These are phyloP conservation scores for Hura crepitans DNA, from an alignment of 441 rosid genomes.

Conservation along the genomic window DNA sequence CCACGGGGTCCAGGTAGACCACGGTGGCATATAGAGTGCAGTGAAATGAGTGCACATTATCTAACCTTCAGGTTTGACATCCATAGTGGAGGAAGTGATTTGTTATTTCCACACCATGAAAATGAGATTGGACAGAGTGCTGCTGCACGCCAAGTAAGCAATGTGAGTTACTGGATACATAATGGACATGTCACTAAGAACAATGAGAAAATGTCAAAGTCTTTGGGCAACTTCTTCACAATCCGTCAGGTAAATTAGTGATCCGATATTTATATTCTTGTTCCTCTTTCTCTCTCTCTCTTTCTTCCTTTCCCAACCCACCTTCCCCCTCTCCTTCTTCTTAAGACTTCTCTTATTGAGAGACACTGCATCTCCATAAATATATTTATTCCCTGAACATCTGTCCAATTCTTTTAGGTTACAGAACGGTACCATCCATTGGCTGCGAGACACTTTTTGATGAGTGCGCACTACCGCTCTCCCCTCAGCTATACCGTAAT, in stretches of 20 bases:
- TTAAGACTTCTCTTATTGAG: background rate
- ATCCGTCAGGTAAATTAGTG: conserved; percentile 56
- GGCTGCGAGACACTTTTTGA: conserved; percentile 78
- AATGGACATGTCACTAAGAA: conserved; percentile 87
- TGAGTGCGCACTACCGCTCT: conserved; percentile 82
- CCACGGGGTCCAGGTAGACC: conserved; percentile 93
- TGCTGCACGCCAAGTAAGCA: conserved; percentile 69
- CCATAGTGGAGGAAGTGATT: conserved; percentile 94
- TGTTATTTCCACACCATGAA: conserved; percentile 90
- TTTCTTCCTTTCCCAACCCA: conserved; percentile 1
- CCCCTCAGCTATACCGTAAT: conserved; percentile 60
- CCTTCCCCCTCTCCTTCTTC: background rate
- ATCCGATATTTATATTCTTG: background rate
- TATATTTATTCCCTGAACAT: conserved; percentile 7
- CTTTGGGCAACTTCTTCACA: conserved; percentile 69
- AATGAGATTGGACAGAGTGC: conserved; percentile 86
- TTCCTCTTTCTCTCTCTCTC: background rate
- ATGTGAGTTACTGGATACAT: conserved; percentile 77
- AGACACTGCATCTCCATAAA: background rate
- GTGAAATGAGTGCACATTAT: conserved; percentile 91
- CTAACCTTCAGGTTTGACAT: conserved; percentile 68
- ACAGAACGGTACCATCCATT: conserved; percentile 67
- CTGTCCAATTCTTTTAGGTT: conserved; percentile 43
- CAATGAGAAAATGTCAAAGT: conserved; percentile 90
- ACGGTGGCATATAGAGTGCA: conserved; percentile 99